Conservation (phyloP, 176 grass and related monocot species). For the Tillandsia leiboldiana region DNA sequence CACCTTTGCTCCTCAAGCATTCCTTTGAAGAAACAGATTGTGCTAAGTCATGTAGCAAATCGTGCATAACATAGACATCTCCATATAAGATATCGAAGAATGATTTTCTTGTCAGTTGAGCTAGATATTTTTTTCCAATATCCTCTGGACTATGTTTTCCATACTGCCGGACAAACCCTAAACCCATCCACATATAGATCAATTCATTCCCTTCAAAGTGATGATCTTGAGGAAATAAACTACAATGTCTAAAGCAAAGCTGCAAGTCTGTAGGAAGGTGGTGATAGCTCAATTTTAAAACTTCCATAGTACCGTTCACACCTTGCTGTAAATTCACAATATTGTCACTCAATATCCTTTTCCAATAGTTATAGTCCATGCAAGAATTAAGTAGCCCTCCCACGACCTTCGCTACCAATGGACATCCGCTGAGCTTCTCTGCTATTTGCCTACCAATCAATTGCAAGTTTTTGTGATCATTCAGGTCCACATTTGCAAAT, state of each 20-base stretch:
- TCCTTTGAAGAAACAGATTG: constrained; percentile 14
- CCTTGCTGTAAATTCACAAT: constrained; percentile 5
- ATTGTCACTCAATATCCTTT: background rate
- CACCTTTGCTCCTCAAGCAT: constrained; percentile 8
- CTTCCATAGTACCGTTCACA: constrained; percentile 14
- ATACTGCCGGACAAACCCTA: constrained; percentile 6
- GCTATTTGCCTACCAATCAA: constrained; percentile 8
- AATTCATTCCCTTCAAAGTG: constrained; percentile 1
- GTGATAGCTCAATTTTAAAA: constrained; percentile 27
- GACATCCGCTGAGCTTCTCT: constrained; percentile 11
- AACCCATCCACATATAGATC: constrained; percentile 12
- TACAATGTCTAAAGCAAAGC: constrained; percentile 25
- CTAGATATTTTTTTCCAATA: constrained; percentile 11
- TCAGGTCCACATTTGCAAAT: constrained; percentile 14
- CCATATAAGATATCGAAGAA: background rate
- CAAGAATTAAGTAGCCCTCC: constrained; percentile 11
- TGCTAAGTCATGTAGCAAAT: constrained; percentile 21
- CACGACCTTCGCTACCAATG: constrained; percentile 21
- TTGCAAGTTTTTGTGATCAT: constrained; percentile 9
- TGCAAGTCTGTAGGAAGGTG: constrained; percentile 19
- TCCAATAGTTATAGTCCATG: constrained; percentile 9
- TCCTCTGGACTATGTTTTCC: constrained; percentile 10
- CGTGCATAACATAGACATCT: constrained; percentile 14
- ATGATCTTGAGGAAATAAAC: constrained; percentile 13
- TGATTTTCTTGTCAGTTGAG: constrained; percentile 12